Evolutionary conservation across 768 basidiomycete species (phyloP).

Genomic region (Boletus coccyginus): DNA sequence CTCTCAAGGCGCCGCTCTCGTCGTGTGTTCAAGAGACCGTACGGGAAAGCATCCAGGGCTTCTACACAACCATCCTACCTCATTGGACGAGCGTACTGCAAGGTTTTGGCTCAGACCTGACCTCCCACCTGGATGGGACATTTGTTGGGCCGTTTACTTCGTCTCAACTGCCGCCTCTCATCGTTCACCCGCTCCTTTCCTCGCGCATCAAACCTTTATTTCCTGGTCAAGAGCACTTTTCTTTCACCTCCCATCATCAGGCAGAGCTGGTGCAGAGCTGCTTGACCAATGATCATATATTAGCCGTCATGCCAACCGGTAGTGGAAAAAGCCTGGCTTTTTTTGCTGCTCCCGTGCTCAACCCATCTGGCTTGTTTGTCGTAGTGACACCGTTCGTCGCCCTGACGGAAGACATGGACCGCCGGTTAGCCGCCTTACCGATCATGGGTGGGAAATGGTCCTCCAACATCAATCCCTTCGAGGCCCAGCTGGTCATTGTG

Average conservation of each 20-base stretch:
- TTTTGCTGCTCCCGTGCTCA: neutral
- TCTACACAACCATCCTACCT: neutral
- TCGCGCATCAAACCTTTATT: neutral
- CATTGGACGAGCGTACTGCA: conserved; percentile 1
- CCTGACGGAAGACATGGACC: conserved; percentile 7
- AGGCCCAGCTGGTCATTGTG: conserved; percentile 1
- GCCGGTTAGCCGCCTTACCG: neutral
- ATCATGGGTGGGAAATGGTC: neutral
- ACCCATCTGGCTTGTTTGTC: neutral
- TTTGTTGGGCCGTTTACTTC: neutral
- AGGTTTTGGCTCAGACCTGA: neutral
- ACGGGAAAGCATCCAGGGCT: neutral
- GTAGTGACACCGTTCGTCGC: conserved; percentile 4
- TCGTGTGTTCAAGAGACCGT: neutral
- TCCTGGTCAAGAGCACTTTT: neutral
- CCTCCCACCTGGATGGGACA: neutral
- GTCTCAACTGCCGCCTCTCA: neutral
- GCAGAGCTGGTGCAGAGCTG: conserved; percentile 11
- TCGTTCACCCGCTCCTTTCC: neutral
- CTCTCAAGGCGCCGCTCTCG: neutral
- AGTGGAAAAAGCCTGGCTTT: conserved; percentile 15
- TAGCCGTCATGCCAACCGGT: conserved; percentile 9
- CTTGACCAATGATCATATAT: neutral
- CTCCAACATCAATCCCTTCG: neutral
- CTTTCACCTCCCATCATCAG: neutral